Percentiles rank a stretch among this genome's conserved stretches.
Evolutionary conservation across 495 filamentous ascomycete species (phyloP).

Genomic region (Aspergillus wentii): DNA sequence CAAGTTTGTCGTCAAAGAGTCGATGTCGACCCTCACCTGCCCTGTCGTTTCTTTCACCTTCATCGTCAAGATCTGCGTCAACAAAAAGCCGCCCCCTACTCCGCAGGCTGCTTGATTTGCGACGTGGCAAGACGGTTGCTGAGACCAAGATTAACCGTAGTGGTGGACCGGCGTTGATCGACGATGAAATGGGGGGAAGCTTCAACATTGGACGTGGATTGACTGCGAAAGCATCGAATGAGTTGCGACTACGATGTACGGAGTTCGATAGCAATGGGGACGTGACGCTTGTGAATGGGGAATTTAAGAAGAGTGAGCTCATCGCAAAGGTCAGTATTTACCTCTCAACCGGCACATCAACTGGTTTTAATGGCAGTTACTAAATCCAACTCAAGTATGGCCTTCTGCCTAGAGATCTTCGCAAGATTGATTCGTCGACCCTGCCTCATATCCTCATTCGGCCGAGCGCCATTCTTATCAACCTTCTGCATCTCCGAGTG

Average conservation of each 20-base stretch:
- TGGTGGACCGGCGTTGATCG: conserved; percentile 21
- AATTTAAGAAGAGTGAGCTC: conserved; percentile 94
- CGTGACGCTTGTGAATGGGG: conserved; percentile 89
- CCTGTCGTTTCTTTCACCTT: neutral
- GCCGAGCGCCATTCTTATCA: conserved; percentile 89
- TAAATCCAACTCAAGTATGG: conserved; percentile 62
- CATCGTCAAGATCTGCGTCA: conserved; percentile 30
- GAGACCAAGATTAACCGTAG: conserved; percentile 18
- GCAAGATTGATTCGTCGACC: conserved; percentile 97
- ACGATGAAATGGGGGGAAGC: conserved; percentile 33
- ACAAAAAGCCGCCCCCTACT: conserved; percentile 46
- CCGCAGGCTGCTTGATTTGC: conserved; percentile 50
- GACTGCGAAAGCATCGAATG: conserved; percentile 67
- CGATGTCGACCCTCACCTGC: conserved; percentile 1
- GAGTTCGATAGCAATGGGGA: conserved; percentile 93
- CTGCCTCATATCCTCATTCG: conserved; percentile 96
- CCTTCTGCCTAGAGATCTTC: conserved; percentile 88
- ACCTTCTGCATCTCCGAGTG: conserved; percentile 87
- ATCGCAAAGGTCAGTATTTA: conserved; percentile 76
- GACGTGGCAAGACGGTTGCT: conserved; percentile 21
- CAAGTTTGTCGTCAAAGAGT: conserved; percentile 2
- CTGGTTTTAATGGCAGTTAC: neutral
- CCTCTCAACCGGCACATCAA: neutral
- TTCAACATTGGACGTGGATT: conserved; percentile 56
- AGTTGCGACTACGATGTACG: conserved; percentile 82